Base-by-base conservation (phyloP, 371 early-diverging fungal genomes). In the Saksenaea vasiformis region DNA sequence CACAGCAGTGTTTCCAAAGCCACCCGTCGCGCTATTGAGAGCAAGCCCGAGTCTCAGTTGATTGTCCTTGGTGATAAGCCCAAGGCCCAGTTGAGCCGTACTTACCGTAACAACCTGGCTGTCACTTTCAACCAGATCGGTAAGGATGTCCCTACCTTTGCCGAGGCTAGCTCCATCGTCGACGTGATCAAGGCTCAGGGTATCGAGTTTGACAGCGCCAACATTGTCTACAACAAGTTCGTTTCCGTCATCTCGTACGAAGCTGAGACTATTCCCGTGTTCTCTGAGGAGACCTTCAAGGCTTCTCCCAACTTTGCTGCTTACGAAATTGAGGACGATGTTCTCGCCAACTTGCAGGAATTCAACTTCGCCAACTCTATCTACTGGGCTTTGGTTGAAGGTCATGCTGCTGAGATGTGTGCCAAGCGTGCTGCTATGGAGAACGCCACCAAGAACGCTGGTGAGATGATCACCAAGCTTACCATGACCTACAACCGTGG, bases 391-490 rank as follows among this genome's bases (percentile, higher is more conserved):
- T 82, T 99, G 71, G 91, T 89, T 56, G 99, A 99, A 84, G 97
- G 97, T 65, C 94, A 97, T 74, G 98, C 98, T 59, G 84, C 96
- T 55, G 99, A 98, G 82, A 93, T 97, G 93, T 89, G 94, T 53
- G 94, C 99, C 73, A 95, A 93, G 91, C 92, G 98, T 71, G 89
- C 93, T 71, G 98, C 99, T 78, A 98, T 97, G 99, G 99, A 98
- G 89, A 98, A 98, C 83, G 98, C 98, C 58, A 98, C 98, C 80
- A 96, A 97, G 91, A 98, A 98, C 84, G 99, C 98, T 64, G 95
- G 93, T 77, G 91, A 93, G 55, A 91, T 93, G 89, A 90, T 91
- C 57, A 61, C 67, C 55, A 84, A 84, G 76, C 73, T 86, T 60
- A 92, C 92, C 54, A 82, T 97, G 76, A 87, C 87, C 60, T 97